Conservation (phyloP, 768 basidiomycete species). For the Tricholoma terreum region DNA sequence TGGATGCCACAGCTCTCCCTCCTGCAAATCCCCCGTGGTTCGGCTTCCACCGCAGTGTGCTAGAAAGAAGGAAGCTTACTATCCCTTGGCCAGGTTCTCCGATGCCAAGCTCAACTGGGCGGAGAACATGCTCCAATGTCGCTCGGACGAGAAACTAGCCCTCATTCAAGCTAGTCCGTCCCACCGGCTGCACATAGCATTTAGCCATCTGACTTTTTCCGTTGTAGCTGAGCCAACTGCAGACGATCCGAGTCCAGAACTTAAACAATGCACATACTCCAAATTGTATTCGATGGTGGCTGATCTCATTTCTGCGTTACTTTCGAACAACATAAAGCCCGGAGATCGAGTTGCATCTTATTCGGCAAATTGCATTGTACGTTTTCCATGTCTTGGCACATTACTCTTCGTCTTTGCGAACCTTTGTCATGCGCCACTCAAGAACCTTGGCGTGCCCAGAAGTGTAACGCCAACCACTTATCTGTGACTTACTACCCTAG, state of each 20-base stretch:
- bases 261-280: conserved; percentile 50
- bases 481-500: conserved; percentile 30
- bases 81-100: conserved; percentile 38
- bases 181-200: conserved; percentile 14
- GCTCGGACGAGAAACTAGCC: conserved; percentile 56
- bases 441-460: background rate
- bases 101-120: conserved; percentile 74
- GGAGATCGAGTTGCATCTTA: conserved; percentile 78
- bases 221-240: conserved; percentile 62
- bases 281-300: conserved; percentile 57
- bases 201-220: conserved; percentile 11
- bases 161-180: conserved; percentile 68
- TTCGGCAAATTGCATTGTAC: conserved; percentile 73
- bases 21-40: conserved; percentile 68
- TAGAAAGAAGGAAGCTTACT: conserved; percentile 5
- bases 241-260: conserved; percentile 38
- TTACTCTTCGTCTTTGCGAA: background rate
- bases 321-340: conserved; percentile 47
- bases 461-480: background rate
- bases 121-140: conserved; percentile 70
- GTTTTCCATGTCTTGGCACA: conserved; percentile 23
- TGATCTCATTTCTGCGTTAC: conserved; percentile 55
- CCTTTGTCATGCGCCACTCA: background rate
- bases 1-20: conserved; percentile 52
- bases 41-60: conserved; percentile 8